Percentiles rank a stretch among this genome's conserved stretches.
Evolutionary conservation across 1,139 yeast species (phyloP).

Genomic region (Blastobotrys proliferans): DNA sequence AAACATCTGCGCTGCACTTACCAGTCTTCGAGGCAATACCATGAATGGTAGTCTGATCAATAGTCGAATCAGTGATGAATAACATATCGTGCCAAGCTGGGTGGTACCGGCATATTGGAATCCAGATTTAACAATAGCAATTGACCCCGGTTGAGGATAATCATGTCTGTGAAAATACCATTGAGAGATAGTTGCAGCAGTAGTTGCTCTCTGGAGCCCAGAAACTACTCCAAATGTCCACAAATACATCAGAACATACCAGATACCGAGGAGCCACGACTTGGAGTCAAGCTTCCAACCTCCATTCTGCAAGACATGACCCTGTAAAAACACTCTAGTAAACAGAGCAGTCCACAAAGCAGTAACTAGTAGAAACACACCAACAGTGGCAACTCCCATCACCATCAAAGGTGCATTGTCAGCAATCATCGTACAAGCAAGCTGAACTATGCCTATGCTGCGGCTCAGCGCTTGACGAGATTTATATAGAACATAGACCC

Average conservation of each 20-base stretch:
- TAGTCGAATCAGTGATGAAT: constrained; percentile 34
- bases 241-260: constrained; percentile 38
- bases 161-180: constrained; percentile 39
- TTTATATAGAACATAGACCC: constrained; percentile 35
- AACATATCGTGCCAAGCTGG: constrained; percentile 40
- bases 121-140: constrained; percentile 27
- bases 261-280: constrained; percentile 35
- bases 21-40: constrained; percentile 34
- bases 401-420: constrained; percentile 32
- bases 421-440: constrained; percentile 35
- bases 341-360: constrained; percentile 38
- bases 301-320: constrained; percentile 29
- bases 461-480: constrained; percentile 33
- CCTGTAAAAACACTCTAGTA: constrained; percentile 37
- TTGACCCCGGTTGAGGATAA: constrained; percentile 24
- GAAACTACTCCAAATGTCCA: constrained; percentile 43
- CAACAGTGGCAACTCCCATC: constrained; percentile 31
- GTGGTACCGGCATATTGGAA: constrained; percentile 29
- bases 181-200: constrained; percentile 37
- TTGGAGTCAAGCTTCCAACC: constrained; percentile 34
- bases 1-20: constrained; percentile 26
- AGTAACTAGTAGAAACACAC: constrained; percentile 31
- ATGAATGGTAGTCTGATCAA: constrained; percentile 37
- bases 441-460: constrained; percentile 37
- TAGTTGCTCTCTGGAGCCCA: constrained; percentile 36